Evolutionary conservation across 2,329 filamentous ascomycete species (phyloP), one percentile per base, ranked within the genome.

Genomic region (Didymella sp.): DNA sequence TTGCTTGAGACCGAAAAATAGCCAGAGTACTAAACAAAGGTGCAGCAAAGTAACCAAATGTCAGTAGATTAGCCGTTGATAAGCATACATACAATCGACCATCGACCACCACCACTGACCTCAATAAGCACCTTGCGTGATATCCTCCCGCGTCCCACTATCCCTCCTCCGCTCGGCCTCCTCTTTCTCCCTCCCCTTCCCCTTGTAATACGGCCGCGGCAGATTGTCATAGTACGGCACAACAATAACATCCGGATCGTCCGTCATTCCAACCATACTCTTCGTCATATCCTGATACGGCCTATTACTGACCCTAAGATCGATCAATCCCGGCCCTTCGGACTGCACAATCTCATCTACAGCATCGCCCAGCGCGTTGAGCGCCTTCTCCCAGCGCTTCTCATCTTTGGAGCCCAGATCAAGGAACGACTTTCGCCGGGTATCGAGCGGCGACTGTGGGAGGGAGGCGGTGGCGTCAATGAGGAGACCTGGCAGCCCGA

Each of bases 161-260:
- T 48, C 44, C 13, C 51, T 43, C 12, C 41, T 40, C 30, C 5
- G 9, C 15, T 41, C 31, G 1, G 22, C 45, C 4, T 30, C 35
- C 5, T 19, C 19, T 12, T 27, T 24, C 12, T 40, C 22, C 13
- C 38, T 45, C 0, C 30, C 42, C 35, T 42, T 51, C 1, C 45
- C 38, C 47, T 63, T 71, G 43, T 69, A 71, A 46, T 65, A 68
- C 21, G 73, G 69, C 45, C 77, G 64, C 0, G 78, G 79, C 22
- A 81, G 66, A 60, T 81, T 81, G 51, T 81, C 78, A 62, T 81
- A 81, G 59, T 81, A 81, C 3, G 79, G 79, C 50, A 82, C 78
- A 24, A 81, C 79, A 56, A 81, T 79, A 30, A 77, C 73, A 59
- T 79, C 69, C 42, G 71, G 70, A 64, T 80, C 76, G 12, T 76